Conservation (phyloP, 2,329 filamentous ascomycete genomes). For the Nemania bipapillata region DNA sequence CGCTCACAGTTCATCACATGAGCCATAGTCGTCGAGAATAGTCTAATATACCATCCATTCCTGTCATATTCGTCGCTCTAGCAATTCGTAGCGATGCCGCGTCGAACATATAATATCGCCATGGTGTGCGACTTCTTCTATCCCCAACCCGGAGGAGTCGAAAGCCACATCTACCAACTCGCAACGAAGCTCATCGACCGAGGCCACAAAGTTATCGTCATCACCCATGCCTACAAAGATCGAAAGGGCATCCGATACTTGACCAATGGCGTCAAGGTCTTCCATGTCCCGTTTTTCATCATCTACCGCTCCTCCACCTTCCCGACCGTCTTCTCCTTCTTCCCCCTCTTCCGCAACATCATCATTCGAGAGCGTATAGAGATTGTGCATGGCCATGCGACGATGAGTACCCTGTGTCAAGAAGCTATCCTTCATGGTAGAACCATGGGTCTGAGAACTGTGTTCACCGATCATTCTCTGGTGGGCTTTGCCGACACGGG, state of each 20-base stretch:
- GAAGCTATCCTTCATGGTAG: constrained; percentile 94
- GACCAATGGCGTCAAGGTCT: constrained; percentile 97
- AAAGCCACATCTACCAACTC: constrained; percentile 98
- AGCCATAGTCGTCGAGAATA: too few species aligned
- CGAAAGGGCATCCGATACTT: constrained; percentile 93
- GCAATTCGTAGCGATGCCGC: constrained; percentile 58
- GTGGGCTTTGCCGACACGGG: constrained; percentile 97
- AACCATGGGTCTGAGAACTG: constrained; percentile 94
- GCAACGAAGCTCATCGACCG: constrained; percentile 96
- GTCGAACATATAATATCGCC: constrained; percentile 73
- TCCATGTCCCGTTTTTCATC: constrained; percentile 94
- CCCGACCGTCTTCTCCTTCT: constrained; percentile 98
- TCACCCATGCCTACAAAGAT: constrained; percentile 93
- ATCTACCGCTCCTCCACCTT: constrained; percentile 95
- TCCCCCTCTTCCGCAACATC: constrained; percentile 96
- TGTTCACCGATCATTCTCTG: constrained; percentile 96
- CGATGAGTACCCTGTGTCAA: constrained; percentile 90
- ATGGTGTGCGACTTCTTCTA: constrained; percentile 99
- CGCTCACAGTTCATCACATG: background rate
- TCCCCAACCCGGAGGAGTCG: constrained; percentile 93
- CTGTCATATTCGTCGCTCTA: background rate
- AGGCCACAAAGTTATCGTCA: constrained; percentile 96
- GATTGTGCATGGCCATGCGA: constrained; percentile 97
- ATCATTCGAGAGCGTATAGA: constrained; percentile 93
- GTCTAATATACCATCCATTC: background rate